Evolutionary conservation across 352 stramenopile genomes (phyloP), one percentile per base, ranked within the genome.

Genomic region (Phytophthora crassamura): DNA sequence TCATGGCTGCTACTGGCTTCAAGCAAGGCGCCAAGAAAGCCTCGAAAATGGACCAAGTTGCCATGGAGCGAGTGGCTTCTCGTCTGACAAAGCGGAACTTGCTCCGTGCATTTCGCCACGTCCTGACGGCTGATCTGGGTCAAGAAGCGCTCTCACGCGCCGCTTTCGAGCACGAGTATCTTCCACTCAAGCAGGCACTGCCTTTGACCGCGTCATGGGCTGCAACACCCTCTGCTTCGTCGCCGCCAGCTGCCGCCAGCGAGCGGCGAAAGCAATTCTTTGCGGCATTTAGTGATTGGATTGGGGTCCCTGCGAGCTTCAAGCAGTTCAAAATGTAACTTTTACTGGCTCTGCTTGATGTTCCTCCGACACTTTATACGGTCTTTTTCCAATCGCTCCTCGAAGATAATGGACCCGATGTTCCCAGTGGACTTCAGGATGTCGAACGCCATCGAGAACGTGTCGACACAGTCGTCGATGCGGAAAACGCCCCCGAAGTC

Each of bases 1-100:
- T 91, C 1, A 77, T 81, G 63, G 81, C 68, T 11, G 81, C 80
- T 3, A 88, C 72, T 6, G 82, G 82, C 10, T 79, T 89, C 40
- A 88, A 86, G n/a, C 78, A 93, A 48, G 84, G 84, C 14, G 82
- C 84, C 32, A 89, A 91, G 72, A 91, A 90, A 30, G 60, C 76
- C 2, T 72, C 68, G 5, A 79, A 84, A 40, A 83, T 93, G 77
- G 65, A 80, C 57, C 34, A 15, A 12, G 35, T 34, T 30, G 64
- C 69, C 16, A 80, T 84, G 67, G 72, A 85, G 39, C 74, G 64
- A 55, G 80, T 91, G 41, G 67, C 82, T 14, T 91, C 84, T 34
- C 81, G 80, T 20, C 63, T 93, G 38, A 68, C 77, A 33, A 93
- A 91, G 64, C 75, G 71, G 52, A 80, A 72, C 36, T 58, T 93